Conservation (phyloP, 208 protist species). For the Acanthamoeba healyi region DNA sequence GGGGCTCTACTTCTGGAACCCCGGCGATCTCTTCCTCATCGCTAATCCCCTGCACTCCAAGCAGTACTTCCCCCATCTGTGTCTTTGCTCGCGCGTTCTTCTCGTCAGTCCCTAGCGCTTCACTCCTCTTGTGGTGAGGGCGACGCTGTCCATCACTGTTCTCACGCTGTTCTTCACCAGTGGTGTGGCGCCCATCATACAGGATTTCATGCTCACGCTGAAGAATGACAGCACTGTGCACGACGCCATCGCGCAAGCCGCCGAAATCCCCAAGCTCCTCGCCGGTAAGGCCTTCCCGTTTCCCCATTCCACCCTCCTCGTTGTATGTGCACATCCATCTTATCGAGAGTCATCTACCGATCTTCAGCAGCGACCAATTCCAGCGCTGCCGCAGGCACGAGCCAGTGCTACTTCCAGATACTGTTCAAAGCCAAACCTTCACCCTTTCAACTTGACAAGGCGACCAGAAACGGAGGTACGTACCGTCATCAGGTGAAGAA, state of each 20-base stretch:
- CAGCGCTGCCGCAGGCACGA: background rate
- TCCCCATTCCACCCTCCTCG: background rate
- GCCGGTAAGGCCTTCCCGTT: background rate
- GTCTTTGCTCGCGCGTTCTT: too few relatives aligned
- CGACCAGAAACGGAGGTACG: background rate
- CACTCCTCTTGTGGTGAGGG: background rate
- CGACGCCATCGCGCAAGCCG: slow-evolving; percentile 35
- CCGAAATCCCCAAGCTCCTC: slow-evolving; percentile 27
- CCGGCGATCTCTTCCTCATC: slow-evolving; percentile 74
- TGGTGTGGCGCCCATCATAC: background rate
- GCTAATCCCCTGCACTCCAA: slow-evolving; percentile 44
- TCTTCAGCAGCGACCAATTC: background rate
- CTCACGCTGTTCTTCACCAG: background rate
- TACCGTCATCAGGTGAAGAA: background rate
- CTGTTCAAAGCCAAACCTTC: slow-evolving; percentile 64
- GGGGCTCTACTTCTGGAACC: slow-evolving; percentile 79
- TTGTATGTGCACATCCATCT: background rate
- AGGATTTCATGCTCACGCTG: slow-evolving; percentile 41
- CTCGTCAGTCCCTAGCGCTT: too few relatives aligned
- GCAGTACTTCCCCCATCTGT: slow-evolving; percentile 23
- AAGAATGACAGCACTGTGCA: slow-evolving; percentile 59
- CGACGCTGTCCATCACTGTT: too few relatives aligned
- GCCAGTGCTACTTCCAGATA: slow-evolving; percentile 58
- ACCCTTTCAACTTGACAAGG: slow-evolving; percentile 37
- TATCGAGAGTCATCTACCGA: too few relatives aligned